Evolutionary conservation across 1,139 yeast species (phyloP), one percentile per base, ranked within the genome.

Genomic region (Chernovozyma sophiae-reginae): DNA sequence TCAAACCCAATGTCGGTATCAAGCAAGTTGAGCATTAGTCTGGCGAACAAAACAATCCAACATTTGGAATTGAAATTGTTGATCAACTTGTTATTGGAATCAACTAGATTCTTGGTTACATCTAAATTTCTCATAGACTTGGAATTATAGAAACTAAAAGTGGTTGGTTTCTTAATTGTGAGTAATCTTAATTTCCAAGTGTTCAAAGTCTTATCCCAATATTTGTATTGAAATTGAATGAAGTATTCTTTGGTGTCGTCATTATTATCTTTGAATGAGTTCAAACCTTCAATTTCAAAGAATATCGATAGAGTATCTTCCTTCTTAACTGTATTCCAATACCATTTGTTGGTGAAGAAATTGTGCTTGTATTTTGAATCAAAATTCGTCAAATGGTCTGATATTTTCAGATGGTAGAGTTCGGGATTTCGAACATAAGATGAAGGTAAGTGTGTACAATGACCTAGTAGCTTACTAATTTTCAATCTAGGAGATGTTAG

Each of bases 271-370:
- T 42, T 34, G 3, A 61, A 47, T 0, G 66, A 53, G 11, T 51
- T 48, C 2, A 44, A 60, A 0, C 66, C 54, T 13, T 56, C 60
- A 43, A 60, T 52, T 20, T 68, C 72, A 39, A 67, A 65, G 32
- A 52, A 54, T 2, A 68, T 18, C 0, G 65, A 56, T 10, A 65
- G 15, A 0, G 68, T 52, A 32, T 63, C 66, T 3, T 40, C 32
- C 1, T 30, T 17, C 0, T 39, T 27, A 6, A 65, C 32, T 14
- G 33, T 35, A 36, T 61, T 65, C 40, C 65, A 56, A 22, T 42
- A 42, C 72, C 72, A 65, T 25, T 51, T 52, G 40, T 68, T 67
- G 10, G 74, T 67, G 43, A 62, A 65, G 14, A 49, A 45, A 32
- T 52, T 54, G 40, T 60, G 61, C 24, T 55, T 51, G 19, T 52